Evolutionary conservation across 371 early-diverging fungal species (phyloP), one percentile per base, ranked within the genome.

Genomic region (Choanephora cucurbitarum): DNA sequence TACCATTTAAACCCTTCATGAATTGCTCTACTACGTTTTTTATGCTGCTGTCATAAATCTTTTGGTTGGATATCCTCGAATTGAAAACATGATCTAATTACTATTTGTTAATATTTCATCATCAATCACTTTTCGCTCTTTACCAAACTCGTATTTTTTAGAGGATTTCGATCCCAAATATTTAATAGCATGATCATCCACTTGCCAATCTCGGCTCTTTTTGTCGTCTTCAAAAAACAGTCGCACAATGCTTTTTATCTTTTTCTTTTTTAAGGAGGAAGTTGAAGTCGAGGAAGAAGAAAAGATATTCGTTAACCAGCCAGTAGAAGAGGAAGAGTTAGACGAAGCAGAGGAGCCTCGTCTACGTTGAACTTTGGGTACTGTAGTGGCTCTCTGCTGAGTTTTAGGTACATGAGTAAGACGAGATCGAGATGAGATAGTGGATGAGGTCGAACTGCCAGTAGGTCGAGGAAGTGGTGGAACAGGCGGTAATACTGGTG

Each of bases 131-230:
- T 18, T 21, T 18, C 8, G 15, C 10, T 19, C 18, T 43, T 45
- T 52, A 60, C 60, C 60, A n/a, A 60, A 49, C 9, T 60, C 60
- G 21, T 34, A 60, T 31, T 60, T 60, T 19, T 60, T 60, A 5
- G 28, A 37, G 17, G 43, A 31, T 19, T 49, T 60, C 2, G 60
- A 32, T 2, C 55, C 60, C 19, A 49, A 18, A 49, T 60, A 60
- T 5, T 55, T 49, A 15, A 49, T 39, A 1, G 44, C 17, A n/a
- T 54, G 28, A 14, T 43, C 44, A 10, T 14, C 39, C 23, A 55
- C 14, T 22, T 60, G 60, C 54, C 55, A 60, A n/a, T 49, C 34
- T 33, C 48, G n/a, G 17, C 41, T n/a, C 21, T 39, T 39, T 28
- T 50, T 41, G 5, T 46, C 49, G 6, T 60, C 44, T n/a, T 60